Conservation (phyloP, 805 yeast genomes). For the Suhomyces emberorum region DNA sequence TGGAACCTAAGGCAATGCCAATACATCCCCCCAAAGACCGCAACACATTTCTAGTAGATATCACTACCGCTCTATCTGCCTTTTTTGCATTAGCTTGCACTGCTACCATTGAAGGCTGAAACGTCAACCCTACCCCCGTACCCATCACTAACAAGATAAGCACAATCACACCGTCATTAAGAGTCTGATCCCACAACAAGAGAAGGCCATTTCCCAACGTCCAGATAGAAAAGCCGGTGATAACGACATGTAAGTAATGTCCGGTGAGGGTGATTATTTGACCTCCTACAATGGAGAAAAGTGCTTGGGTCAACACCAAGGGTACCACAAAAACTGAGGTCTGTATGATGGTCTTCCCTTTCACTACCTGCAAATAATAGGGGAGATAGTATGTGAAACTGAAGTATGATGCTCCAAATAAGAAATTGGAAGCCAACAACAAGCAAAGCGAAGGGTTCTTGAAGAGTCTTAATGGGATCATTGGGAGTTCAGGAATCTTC, state of each 20-base stretch:
- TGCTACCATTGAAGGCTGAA: constrained; percentile 57
- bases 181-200: constrained; percentile 26
- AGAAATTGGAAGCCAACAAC: constrained; percentile 32
- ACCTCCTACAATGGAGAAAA: constrained; percentile 44
- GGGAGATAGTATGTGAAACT: constrained; percentile 49
- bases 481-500: constrained; percentile 47
- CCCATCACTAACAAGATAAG: constrained; percentile 29
- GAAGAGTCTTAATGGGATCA: constrained; percentile 51
- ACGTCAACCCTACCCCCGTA: constrained; percentile 46
- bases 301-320: constrained; percentile 41
- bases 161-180: constrained; percentile 30
- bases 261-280: constrained; percentile 41
- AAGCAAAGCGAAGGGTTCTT: constrained; percentile 31
- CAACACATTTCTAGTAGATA: constrained; percentile 53
- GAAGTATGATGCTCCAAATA: constrained; percentile 49
- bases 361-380: constrained; percentile 45
- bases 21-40: constrained; percentile 62
- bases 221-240: constrained; percentile 43
- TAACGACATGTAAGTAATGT: constrained; percentile 40
- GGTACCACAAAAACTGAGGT: constrained; percentile 44
- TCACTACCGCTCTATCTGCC: constrained; percentile 56
- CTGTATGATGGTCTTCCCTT: constrained; percentile 35
- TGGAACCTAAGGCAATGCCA: constrained; percentile 49
- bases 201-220: constrained; percentile 38
- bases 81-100: constrained; percentile 50